A percentile compares a stretch with the other conserved stretches of the same genome.
Evolutionary conservation across 2,329 filamentous ascomycete species (phyloP).

Genomic region (Polychaeton citri): DNA sequence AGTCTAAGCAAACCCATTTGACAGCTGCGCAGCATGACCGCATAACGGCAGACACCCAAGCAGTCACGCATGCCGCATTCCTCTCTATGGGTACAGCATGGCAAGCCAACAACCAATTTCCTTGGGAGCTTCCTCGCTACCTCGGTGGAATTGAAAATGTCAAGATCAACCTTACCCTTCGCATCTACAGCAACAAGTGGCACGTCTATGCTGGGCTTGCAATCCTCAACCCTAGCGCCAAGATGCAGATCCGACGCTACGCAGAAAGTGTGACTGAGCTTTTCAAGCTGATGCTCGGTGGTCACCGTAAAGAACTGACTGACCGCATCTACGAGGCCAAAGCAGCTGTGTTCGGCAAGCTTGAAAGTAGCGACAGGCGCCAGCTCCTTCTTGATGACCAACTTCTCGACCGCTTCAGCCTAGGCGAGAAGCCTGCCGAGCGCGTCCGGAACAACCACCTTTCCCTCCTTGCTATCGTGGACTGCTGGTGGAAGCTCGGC

Average conservation of each 20-base stretch:
- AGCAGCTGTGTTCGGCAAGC: conserved; percentile 47
- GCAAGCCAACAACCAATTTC: conserved; percentile 89
- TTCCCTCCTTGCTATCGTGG: conserved; percentile 87
- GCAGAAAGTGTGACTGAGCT: conserved; percentile 83
- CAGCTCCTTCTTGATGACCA: conserved; percentile 60
- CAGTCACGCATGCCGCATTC: conserved; percentile 94
- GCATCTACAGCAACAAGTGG: conserved; percentile 98
- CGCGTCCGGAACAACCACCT: conserved; percentile 84
- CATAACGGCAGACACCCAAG: conserved; percentile 96
- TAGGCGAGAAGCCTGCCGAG: conserved; percentile 56
- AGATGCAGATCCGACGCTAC: conserved; percentile 87
- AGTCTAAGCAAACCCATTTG: conserved; percentile 77
- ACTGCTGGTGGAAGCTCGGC: conserved; percentile 89
- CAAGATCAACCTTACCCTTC: conserved; percentile 94
- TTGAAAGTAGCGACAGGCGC: conserved; percentile 42
- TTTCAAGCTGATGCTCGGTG: conserved; percentile 93
- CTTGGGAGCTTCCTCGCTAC: conserved; percentile 93
- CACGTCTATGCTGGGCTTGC: conserved; percentile 96
- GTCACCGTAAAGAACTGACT: conserved; percentile 61
- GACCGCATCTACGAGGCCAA: conserved; percentile 68
- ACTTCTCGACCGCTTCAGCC: conserved; percentile 75
- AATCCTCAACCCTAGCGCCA: conserved; percentile 88
- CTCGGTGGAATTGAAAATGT: conserved; percentile 97
- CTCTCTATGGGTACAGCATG: conserved; percentile 94
- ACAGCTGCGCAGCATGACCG: conserved; percentile 81